Percentiles rank a stretch among this genome's conserved stretches.
Conservation (phyloP, 805 yeast species). For the Spathaspora passalidarum region DNA sequence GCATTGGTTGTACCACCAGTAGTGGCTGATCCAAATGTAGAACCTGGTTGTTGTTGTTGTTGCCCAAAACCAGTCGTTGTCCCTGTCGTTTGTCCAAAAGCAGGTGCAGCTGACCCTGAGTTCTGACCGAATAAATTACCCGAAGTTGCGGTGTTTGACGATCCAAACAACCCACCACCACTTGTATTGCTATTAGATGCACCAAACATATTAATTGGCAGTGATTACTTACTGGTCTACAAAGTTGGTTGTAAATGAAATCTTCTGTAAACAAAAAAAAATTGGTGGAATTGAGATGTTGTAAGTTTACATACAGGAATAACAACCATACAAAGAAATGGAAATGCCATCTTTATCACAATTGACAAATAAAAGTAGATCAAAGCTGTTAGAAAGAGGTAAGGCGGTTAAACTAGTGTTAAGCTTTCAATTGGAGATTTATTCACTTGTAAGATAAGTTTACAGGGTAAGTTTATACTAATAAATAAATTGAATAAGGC, state of each 20-base stretch:
- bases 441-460: no score
- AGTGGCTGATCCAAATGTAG: conserved; percentile 1
- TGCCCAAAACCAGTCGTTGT: not conserved
- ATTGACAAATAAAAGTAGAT: no score
- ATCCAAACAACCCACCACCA: conserved; percentile 20
- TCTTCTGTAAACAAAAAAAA: not conserved
- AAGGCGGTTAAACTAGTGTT: no score
- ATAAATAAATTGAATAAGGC: not conserved
- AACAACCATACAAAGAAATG: not conserved
- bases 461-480: no score
- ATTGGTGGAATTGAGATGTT: not conserved
- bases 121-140: conserved; percentile 5
- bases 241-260: not conserved
- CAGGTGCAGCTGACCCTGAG: not conserved
- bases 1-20: conserved; percentile 3
- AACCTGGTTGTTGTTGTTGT: conserved; percentile 4
- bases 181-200: conserved; percentile 6
- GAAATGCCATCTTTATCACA: no score
- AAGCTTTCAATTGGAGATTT: no score
- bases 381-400: no score
- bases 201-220: conserved; percentile 8
- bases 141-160: conserved; percentile 5
- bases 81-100: not conserved
- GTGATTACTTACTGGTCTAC: not conserved
- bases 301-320: not conserved